Evolutionary conservation across 164 flowering plant species (phyloP).

Genomic region (Paratinospora sagittata): DNA sequence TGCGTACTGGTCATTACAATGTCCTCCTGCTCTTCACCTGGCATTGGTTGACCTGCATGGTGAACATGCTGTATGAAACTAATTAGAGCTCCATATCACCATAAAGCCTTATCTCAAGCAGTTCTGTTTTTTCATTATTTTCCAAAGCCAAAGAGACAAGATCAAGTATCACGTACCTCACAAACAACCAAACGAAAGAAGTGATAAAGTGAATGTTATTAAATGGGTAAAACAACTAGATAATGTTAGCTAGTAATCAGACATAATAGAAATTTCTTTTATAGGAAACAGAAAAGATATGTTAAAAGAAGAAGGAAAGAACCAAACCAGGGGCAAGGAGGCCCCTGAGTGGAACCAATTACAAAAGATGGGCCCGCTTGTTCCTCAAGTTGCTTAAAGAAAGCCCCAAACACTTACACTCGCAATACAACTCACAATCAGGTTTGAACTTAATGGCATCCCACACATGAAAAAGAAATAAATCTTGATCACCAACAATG

Average conservation of each 20-base stretch:
- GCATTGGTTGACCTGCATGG: conserved; percentile 85
- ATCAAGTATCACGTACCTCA: background rate
- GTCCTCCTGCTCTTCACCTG: conserved; percentile 95
- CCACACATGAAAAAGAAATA: no score
- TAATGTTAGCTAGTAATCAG: background rate
- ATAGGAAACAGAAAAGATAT: no score
- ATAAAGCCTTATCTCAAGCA: background rate
- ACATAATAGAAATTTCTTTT: no score
- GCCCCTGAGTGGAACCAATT: no score
- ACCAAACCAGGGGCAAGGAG: no score
- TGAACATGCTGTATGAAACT: conserved; percentile 65
- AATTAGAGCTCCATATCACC: conserved; percentile 1
- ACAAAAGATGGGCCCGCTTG: no score
- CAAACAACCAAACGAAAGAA: background rate
- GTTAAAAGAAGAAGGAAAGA: no score
- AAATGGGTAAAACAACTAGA: background rate
- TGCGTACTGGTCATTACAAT: conserved; percentile 81
- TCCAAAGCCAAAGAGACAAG: background rate
- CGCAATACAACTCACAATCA: no score
- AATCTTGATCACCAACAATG: background rate
- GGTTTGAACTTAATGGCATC: no score
- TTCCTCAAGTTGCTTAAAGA: no score
- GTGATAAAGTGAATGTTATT: background rate
- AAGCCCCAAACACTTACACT: no score
- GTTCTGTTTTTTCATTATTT: background rate